A percentile compares a stretch with the other conserved stretches of the same genome.
phyloP scores from a whole-genome alignment of 1,139 yeast genomes.

The Lodderomyces margitis region DNA sequence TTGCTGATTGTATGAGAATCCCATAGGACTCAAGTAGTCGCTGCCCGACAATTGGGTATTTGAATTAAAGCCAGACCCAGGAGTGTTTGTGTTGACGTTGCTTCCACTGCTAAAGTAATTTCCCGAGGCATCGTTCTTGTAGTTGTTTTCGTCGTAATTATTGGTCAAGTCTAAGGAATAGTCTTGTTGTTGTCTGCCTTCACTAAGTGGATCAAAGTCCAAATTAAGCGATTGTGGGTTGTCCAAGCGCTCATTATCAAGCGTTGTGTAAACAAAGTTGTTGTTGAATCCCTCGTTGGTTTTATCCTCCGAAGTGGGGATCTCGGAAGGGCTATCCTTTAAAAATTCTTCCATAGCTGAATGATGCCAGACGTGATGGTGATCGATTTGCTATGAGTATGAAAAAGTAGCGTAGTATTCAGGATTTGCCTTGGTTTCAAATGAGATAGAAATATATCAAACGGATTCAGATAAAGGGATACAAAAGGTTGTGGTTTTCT shows the following conservation, averaged over 20 bases:
- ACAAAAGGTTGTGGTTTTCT: neutral
- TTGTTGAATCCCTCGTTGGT: constrained; percentile 2
- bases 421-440: no score
- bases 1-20: constrained; percentile 9
- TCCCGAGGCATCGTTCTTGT: constrained; percentile 6
- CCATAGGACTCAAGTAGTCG: constrained; percentile 16
- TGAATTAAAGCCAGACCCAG: constrained; percentile 12
- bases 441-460: no score
- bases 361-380: no score
- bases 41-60: constrained; percentile 11
- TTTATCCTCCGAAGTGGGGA: constrained; percentile 9
- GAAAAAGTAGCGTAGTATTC: no score
- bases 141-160: constrained; percentile 7
- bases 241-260: neutral
- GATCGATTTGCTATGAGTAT: no score
- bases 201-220: constrained; percentile 1
- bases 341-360: constrained; percentile 35
- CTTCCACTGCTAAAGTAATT: constrained; percentile 3
- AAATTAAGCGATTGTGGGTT: constrained; percentile 1
- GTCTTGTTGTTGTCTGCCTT: constrained; percentile 2
- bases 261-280: neutral
- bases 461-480: neutral
- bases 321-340: constrained; percentile 39
- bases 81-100: constrained; percentile 4
- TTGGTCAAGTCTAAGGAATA: constrained; percentile 8